A percentile compares a stretch with the other conserved stretches of the same genome.
Conservation (phyloP, 1,284 basidiomycete species). For the Stygiomarasmius scandens region DNA sequence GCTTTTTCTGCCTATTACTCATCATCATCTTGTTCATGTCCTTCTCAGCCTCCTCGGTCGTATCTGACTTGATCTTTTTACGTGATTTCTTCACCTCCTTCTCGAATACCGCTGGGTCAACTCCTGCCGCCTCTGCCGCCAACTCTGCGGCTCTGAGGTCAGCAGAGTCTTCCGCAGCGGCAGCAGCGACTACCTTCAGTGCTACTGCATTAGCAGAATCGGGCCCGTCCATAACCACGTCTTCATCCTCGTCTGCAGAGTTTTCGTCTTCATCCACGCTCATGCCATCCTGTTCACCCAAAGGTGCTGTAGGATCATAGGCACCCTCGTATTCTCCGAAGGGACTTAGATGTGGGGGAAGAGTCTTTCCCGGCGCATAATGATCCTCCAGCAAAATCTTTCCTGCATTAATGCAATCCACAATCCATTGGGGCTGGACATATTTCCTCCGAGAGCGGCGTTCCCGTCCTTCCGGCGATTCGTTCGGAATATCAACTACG, state of each 20-base stretch:
- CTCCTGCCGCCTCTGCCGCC: conserved; percentile 88
- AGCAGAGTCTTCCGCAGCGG: conserved; percentile 65
- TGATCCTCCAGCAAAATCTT: conserved; percentile 85
- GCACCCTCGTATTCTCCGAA: conserved; percentile 86
- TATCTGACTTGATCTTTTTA: conserved; percentile 50
- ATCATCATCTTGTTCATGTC: conserved; percentile 99
- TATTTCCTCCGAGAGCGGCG: conserved; percentile 77
- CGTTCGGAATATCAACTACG: conserved; percentile 47
- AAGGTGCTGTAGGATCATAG: conserved; percentile 63
- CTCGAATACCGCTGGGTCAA: conserved; percentile 85
- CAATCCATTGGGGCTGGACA: conserved; percentile 98
- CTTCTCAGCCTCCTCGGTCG: conserved; percentile 60
- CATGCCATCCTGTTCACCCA: conserved; percentile 29
- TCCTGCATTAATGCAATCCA: conserved; percentile 92
- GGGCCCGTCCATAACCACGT: conserved; percentile 34
- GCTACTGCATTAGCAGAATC: conserved; percentile 35
- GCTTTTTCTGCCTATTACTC: conserved; percentile 94
- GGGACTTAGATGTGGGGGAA: conserved; percentile 96
- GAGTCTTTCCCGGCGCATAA: conserved; percentile 84
- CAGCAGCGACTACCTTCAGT: conserved; percentile 55
- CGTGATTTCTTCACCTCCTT: conserved; percentile 73
- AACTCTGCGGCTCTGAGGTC: conserved; percentile 89
- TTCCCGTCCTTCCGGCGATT: conserved; percentile 64
- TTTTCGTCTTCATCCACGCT: conserved; percentile 35
- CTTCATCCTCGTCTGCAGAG: conserved; percentile 31